Conservation (phyloP, 2,329 filamentous ascomycete genomes). For the Talaromyces pinophilus region DNA sequence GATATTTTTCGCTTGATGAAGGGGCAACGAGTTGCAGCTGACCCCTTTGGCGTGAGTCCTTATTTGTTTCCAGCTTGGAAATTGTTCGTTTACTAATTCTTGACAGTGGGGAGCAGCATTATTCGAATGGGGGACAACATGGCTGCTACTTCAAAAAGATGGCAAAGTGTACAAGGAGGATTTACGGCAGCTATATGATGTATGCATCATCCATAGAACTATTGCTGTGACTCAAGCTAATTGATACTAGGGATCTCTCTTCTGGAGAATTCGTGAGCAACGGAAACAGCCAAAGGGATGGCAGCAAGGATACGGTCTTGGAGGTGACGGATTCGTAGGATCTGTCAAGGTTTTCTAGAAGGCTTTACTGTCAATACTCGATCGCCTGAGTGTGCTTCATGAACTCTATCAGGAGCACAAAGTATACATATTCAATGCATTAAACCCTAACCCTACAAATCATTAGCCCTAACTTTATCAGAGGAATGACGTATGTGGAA, state of each 20-base stretch:
- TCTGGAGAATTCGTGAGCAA: neutral
- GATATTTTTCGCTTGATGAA: constrained; percentile 35
- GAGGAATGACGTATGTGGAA: neutral
- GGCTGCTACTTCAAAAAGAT: constrained; percentile 35
- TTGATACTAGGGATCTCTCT: neutral
- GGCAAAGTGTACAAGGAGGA: constrained; percentile 35
- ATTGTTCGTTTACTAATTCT: neutral
- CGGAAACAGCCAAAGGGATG: neutral
- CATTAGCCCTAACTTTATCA: neutral
- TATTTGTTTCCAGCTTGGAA: neutral
- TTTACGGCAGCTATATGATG: constrained; percentile 35
- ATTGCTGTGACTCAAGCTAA: neutral
- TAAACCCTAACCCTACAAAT: neutral
- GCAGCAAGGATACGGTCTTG: neutral
- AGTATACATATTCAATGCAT: neutral
- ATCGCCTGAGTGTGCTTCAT: neutral
- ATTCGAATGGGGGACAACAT: constrained; percentile 46
- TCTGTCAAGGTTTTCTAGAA: neutral
- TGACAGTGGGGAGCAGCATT: constrained; percentile 44
- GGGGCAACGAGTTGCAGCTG: constrained; percentile 27
- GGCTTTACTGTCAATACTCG: neutral
- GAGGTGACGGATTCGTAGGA: neutral
- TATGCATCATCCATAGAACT: constrained; percentile 25
- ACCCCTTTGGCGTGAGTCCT: constrained; percentile 44
- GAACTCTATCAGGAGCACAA: neutral